A percentile compares a stretch with the other conserved stretches of the same genome.
Evolutionary conservation across 306 rosid species (phyloP).

Genomic region (Cicer pinnatifidum): DNA sequence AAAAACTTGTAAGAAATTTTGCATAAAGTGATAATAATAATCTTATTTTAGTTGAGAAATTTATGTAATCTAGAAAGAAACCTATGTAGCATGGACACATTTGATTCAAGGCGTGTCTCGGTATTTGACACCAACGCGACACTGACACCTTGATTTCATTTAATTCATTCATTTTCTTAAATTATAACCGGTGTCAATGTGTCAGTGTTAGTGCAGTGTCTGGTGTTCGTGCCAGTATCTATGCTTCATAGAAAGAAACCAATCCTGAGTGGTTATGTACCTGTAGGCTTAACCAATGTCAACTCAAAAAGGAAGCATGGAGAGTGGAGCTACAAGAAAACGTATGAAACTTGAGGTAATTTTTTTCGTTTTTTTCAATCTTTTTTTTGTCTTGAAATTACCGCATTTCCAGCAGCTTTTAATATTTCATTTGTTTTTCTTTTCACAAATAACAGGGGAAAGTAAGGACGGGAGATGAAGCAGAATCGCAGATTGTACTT

Average conservation of each 20-base stretch:
- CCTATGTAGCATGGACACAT: too few relatives aligned
- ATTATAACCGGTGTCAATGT: too few relatives aligned
- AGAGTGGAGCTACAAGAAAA: conserved; percentile 53
- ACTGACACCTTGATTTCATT: too few relatives aligned
- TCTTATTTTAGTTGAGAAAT: not conserved
- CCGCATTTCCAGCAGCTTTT: not conserved
- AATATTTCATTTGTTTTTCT: not conserved
- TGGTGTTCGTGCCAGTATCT: too few relatives aligned
- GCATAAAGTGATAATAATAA: not conserved
- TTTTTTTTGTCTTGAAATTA: conserved; percentile 7
- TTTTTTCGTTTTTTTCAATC: conserved; percentile 13
- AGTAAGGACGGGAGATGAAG: conserved; percentile 53
- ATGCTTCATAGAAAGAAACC: too few relatives aligned
- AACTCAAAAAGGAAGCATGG: conserved; percentile 49
- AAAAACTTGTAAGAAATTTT: not conserved
- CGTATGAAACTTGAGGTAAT: conserved; percentile 59
- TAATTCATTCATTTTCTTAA: too few relatives aligned
- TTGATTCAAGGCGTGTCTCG: too few relatives aligned
- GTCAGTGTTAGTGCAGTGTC: too few relatives aligned
- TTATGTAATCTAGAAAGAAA: not conserved
- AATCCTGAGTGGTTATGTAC: not conserved
- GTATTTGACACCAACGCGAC: too few relatives aligned
- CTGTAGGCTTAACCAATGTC: conserved; percentile 42
- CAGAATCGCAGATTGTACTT: conserved; percentile 47
- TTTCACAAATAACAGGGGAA: conserved; percentile 42